Percentiles rank a stretch among this genome's conserved stretches.
phyloP scores from a whole-genome alignment of 2,329 filamentous ascomycete genomes.

The Botrytis porri region DNA sequence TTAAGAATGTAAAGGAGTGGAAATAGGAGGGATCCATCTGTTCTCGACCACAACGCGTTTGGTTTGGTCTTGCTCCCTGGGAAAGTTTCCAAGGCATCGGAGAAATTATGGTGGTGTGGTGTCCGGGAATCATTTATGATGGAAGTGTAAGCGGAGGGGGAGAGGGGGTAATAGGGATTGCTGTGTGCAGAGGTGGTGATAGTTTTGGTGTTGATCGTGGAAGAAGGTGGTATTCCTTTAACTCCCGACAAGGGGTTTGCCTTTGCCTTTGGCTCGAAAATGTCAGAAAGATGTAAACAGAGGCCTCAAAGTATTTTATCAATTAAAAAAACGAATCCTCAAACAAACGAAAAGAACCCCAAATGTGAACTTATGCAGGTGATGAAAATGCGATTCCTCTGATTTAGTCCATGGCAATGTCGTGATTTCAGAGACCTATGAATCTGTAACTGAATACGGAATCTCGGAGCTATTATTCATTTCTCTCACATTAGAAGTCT shows the following conservation, averaged over 20 bases:
- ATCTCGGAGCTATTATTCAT: not conserved
- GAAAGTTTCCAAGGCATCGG: not conserved
- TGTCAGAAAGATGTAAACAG: no score
- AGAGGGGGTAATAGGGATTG: no score
- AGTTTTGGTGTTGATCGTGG: not conserved
- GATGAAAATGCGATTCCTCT: not conserved
- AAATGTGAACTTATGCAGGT: not conserved
- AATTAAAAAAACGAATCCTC: fast-evolving
- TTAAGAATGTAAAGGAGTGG: slow-evolving; percentile 21
- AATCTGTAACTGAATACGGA: not conserved
- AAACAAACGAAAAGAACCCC: no score
- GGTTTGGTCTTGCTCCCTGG: no score
- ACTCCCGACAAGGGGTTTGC: not conserved
- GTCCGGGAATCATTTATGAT: no score
- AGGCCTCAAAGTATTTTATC: fast-evolving
- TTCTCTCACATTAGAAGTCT: not conserved
- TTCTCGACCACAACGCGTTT: slow-evolving; percentile 21
- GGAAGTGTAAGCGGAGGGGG: no score
- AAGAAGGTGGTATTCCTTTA: not conserved
- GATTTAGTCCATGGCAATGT: no score
- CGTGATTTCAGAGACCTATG: not conserved
- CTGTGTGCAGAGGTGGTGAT: not conserved
- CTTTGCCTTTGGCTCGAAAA: no score
- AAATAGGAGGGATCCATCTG: slow-evolving; percentile 22
- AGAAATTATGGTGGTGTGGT: not conserved